phyloP scores from a whole-genome alignment of 2,329 filamentous ascomycete species.

The Pleurostoma richardsiae region DNA sequence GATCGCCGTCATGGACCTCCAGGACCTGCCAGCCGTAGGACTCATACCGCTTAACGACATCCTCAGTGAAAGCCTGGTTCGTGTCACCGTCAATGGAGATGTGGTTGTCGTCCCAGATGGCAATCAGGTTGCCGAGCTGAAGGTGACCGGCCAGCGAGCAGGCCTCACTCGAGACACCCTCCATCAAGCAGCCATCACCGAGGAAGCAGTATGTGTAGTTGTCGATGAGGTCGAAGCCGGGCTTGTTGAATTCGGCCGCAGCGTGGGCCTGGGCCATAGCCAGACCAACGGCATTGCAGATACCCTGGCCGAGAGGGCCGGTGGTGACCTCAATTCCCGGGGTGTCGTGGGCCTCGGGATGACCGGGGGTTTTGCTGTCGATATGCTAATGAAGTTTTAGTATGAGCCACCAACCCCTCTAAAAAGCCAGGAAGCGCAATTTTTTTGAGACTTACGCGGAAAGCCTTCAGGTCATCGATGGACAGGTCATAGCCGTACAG shows the following conservation, averaged over 20 bases:
- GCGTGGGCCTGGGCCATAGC: slow-evolving; percentile 95
- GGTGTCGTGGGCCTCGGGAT: slow-evolving; percentile 95
- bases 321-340: slow-evolving; percentile 97
- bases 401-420: neutral
- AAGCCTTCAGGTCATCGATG: slow-evolving; percentile 90
- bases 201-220: slow-evolving; percentile 98
- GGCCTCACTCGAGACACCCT: slow-evolving; percentile 93
- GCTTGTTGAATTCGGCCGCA: slow-evolving; percentile 92
- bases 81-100: slow-evolving; percentile 94
- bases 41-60: slow-evolving; percentile 92
- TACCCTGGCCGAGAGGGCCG: slow-evolving; percentile 94
- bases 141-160: slow-evolving; percentile 90
- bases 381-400: slow-evolving; percentile 29
- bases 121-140: slow-evolving; percentile 95
- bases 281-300: slow-evolving; percentile 95
- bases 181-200: slow-evolving; percentile 97
- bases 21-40: slow-evolving; percentile 93
- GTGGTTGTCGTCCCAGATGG: slow-evolving; percentile 97
- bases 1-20: slow-evolving; percentile 81
- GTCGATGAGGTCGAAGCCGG: slow-evolving; percentile 82
- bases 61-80: slow-evolving; percentile 94
- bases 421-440: slow-evolving; percentile 1
- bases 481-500: slow-evolving; percentile 85
- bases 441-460: slow-evolving; percentile 69
- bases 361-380: slow-evolving; percentile 82